Conservation (phyloP, 495 filamentous ascomycete genomes). For the Penicillium mononematosum region DNA sequence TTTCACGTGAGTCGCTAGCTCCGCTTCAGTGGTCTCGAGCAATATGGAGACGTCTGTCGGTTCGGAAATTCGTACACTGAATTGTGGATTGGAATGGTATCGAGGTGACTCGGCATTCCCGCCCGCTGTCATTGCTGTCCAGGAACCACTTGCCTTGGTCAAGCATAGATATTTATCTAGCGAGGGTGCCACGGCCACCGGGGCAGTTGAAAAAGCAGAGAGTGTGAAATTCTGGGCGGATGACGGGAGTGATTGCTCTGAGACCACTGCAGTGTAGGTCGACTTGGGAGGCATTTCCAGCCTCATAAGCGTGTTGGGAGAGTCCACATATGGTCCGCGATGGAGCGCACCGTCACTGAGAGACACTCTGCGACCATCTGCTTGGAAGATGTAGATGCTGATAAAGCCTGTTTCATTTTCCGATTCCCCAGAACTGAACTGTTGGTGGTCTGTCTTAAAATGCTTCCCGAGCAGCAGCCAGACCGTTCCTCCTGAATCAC, state of each 20-base stretch:
- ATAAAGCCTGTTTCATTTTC: conserved; percentile 68
- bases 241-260: conserved; percentile 71
- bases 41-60: conserved; percentile 64
- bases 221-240: conserved; percentile 77
- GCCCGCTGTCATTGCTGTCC: conserved; percentile 78
- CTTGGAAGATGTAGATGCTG: conserved; percentile 75
- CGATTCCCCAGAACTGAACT: conserved; percentile 21
- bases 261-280: conserved; percentile 74
- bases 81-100: conserved; percentile 86
- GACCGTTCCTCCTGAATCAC: conserved; percentile 55
- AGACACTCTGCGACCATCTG: conserved; percentile 70
- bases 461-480: conserved; percentile 88
- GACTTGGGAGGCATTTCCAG: conserved; percentile 59
- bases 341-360: conserved; percentile 64
- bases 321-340: conserved; percentile 84
- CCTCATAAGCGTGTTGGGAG: conserved; percentile 83
- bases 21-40: conserved; percentile 68
- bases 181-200: conserved; percentile 60
- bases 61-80: conserved; percentile 57
- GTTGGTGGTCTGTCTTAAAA: conserved; percentile 51
- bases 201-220: conserved; percentile 66
- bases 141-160: conserved; percentile 56
- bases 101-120: conserved; percentile 73
- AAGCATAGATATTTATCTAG: conserved; percentile 55
- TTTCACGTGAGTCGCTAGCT: conserved; percentile 77